Percentiles rank a stretch among this genome's conserved stretches.
Evolutionary conservation across 2,329 filamentous ascomycete species (phyloP).

Genomic region (Arthrinium puccinioides): DNA sequence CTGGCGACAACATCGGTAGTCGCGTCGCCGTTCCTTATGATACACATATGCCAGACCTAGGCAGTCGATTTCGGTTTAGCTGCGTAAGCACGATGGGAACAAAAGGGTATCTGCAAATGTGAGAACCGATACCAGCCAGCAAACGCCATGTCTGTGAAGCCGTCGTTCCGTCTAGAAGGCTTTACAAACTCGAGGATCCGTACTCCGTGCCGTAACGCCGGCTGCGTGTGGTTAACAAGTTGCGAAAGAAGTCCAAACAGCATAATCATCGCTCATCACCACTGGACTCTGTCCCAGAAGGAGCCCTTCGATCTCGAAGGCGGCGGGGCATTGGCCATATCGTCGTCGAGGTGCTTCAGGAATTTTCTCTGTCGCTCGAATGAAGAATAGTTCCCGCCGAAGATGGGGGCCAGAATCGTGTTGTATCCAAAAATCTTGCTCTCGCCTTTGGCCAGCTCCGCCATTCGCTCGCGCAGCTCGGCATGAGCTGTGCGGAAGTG

Average conservation of each 20-base stretch:
- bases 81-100: neutral
- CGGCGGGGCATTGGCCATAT: constrained; percentile 23
- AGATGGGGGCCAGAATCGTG: constrained; percentile 64
- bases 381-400: constrained; percentile 71
- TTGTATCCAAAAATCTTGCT: constrained; percentile 12
- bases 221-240: too few species aligned
- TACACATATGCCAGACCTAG: constrained; percentile 12
- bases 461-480: constrained; percentile 51
- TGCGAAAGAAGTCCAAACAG: neutral
- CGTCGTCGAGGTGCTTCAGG: constrained; percentile 44
- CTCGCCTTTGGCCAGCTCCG: constrained; percentile 31
- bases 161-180: too few species aligned
- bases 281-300: neutral
- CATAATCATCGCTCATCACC: constrained; percentile 1
- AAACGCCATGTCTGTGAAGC: constrained; percentile 7
- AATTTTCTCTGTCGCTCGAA: constrained; percentile 64
- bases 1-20: constrained; percentile 2
- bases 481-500: constrained; percentile 61
- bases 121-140: neutral
- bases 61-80: constrained; percentile 1
- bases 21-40: constrained; percentile 7
- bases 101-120: constrained; percentile 8
- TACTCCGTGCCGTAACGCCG: constrained; percentile 1
- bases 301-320: neutral
- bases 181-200: too few species aligned